Conservation (phyloP, 2,329 filamentous ascomycete species). For the Trichophyton schoenleinii region DNA sequence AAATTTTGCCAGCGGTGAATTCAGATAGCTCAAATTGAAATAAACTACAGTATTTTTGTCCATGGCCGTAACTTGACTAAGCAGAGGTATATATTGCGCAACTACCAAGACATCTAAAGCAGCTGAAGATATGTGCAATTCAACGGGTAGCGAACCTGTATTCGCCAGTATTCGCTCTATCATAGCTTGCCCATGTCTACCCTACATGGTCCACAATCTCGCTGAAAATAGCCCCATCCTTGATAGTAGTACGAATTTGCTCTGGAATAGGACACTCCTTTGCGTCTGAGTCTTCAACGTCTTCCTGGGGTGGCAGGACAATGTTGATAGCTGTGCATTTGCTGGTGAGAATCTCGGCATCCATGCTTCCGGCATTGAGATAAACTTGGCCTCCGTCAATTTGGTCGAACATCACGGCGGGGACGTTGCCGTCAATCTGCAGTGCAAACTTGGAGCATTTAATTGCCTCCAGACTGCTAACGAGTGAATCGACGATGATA, state of each 20-base stretch:
- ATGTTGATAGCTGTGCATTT: constrained; percentile 82
- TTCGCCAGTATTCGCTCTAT: neutral
- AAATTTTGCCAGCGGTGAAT: no score
- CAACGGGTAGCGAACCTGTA: neutral
- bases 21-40: neutral
- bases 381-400: constrained; percentile 84
- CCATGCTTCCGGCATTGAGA: constrained; percentile 63
- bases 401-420: constrained; percentile 83
- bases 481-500: constrained; percentile 75
- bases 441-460: constrained; percentile 89
- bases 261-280: constrained; percentile 78
- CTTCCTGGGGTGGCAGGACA: constrained; percentile 58
- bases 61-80: neutral
- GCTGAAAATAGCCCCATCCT: constrained; percentile 64
- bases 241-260: constrained; percentile 73
- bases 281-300: constrained; percentile 62
- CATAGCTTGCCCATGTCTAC: neutral
- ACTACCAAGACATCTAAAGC: neutral
- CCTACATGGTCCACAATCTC: constrained; percentile 91
- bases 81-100: neutral
- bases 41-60: neutral
- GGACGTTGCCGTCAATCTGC: constrained; percentile 76
- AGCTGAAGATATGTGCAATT: neutral
- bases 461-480: constrained; percentile 87
- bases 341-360: constrained; percentile 75